Base-by-base conservation (phyloP, 768 basidiomycete species). In the Pholiota molesta region DNA sequence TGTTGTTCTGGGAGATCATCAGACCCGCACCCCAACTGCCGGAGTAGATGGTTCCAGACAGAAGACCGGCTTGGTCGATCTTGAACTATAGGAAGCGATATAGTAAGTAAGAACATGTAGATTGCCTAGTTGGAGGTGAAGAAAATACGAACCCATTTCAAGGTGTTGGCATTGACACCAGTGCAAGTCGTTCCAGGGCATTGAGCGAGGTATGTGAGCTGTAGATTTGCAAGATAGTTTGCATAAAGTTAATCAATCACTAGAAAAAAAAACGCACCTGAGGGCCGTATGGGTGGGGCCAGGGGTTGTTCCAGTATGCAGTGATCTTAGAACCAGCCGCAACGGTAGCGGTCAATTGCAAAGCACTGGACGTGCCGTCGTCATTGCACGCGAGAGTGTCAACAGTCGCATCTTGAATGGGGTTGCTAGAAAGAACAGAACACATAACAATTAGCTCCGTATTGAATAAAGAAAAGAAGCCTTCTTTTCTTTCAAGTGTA, bases 181-280 rank as follows among this genome's bases (percentile, higher is more conserved):
- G 76, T 78, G 69, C 81, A 82, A 29, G 74, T 74, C 16, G 72
- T 70, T 17, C 78, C 77, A 5, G 79, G 77, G 67, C 81, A 82
- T 75, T 79, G 73, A 13, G 78, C 80, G n/a, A 81, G 72, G 69
- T 81, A 81, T 2, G 75, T 77, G 47, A 80, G 66, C 81, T 82
- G 66, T n/a, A 61, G 9, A 23, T n/a, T 42, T 13, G 19, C 23
- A 3, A 16, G 44, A 23, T 39, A 5, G 11, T 52, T 19, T 35
- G 13, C 26, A 47, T 52, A 44, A 2, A 17, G 28, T 37, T 37
- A 37, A 37, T 37, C 11, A 16, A 49, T 0, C 0, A 2, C 6
- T 1, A 14, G 10, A 40, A 28, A 47, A 44, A 33, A 13, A 2
- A 44, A 61, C 61, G 1, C 64, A 81, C 80, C 76, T 78, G 76